Evolutionary conservation across 2,329 filamentous ascomycete species (phyloP).

Genomic region (Penicillium sumatraense): DNA sequence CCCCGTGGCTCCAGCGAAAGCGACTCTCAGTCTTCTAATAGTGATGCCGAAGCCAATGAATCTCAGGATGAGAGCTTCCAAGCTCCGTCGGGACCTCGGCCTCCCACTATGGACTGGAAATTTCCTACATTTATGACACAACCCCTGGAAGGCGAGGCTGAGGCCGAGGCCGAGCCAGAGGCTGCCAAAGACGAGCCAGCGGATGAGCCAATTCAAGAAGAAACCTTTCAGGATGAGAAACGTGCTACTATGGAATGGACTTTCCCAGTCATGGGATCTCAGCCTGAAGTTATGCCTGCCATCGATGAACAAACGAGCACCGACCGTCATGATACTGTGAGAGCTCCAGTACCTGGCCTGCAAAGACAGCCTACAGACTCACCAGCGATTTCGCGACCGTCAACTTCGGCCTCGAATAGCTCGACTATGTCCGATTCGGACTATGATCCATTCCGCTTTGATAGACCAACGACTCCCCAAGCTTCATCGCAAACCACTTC

Average conservation of each 20-base stretch:
- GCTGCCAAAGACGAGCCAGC: constrained; percentile 4
- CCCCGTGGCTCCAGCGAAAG: constrained; percentile 42
- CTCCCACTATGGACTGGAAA: constrained; percentile 54
- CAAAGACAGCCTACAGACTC: constrained; percentile 28
- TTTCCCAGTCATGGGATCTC: constrained; percentile 51
- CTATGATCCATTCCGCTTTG: constrained; percentile 49
- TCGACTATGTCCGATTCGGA: constrained; percentile 45
- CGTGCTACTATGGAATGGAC: constrained; percentile 59
- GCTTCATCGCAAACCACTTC: constrained; percentile 37
- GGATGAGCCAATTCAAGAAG: constrained; percentile 19
- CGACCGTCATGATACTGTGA: constrained; percentile 39
- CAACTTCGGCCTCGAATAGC: constrained; percentile 40
- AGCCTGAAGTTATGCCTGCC: constrained; percentile 15
- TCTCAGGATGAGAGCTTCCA: constrained; percentile 36
- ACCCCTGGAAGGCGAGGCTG: constrained; percentile 18
- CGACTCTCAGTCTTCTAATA: constrained; percentile 37
- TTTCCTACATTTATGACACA: constrained; percentile 43
- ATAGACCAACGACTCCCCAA: constrained; percentile 37
- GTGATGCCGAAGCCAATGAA: constrained; percentile 31
- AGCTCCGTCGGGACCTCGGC: constrained; percentile 44
- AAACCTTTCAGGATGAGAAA: constrained; percentile 35
- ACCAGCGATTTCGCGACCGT: constrained; percentile 40
- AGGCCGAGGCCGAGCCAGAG: constrained; percentile 12
- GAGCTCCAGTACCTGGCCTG: constrained; percentile 29
- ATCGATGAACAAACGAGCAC: constrained; percentile 10